Conservation (phyloP, 2,329 filamentous ascomycete genomes). For the Cercospora sojina region DNA sequence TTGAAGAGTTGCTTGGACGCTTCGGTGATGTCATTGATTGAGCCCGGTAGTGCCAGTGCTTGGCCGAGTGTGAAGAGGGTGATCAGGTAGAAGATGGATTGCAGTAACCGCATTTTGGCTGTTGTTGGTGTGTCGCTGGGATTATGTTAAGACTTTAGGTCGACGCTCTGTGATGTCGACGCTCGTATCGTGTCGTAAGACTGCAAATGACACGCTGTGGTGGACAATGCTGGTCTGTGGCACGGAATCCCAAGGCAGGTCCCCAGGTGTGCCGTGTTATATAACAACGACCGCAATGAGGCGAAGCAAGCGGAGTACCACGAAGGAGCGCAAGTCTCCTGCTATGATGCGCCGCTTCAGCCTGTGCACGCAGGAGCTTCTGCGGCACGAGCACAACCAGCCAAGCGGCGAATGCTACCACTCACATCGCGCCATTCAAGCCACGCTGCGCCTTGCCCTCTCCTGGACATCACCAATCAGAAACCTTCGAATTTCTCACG, state of each 20-base stretch:
- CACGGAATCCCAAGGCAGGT: background rate
- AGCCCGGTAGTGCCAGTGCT: conserved; percentile 35
- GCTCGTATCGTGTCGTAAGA: background rate
- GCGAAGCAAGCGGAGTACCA: background rate
- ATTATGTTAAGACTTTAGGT: background rate
- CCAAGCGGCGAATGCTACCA: background rate
- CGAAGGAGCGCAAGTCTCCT: background rate
- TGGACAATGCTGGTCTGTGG: background rate
- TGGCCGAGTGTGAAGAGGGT: conserved; percentile 35
- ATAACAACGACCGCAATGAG: background rate
- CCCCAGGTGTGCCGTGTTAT: background rate
- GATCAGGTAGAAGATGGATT: conserved; percentile 33
- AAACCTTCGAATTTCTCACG: background rate
- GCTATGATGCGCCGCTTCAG: background rate
- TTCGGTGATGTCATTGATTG: conserved; percentile 38
- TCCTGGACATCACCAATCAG: background rate
- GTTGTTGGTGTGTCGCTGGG: background rate
- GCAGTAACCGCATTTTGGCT: conserved; percentile 33
- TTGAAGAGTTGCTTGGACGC: conserved; percentile 41
- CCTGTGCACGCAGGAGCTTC: background rate
- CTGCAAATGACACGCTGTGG: background rate
- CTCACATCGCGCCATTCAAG: background rate
- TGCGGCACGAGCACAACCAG: background rate
- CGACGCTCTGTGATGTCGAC: background rate
- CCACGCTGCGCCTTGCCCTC: conserved; percentile 8